phyloP scores from a whole-genome alignment of 83 land plant genomes.

The Picea engelmannii region DNA sequence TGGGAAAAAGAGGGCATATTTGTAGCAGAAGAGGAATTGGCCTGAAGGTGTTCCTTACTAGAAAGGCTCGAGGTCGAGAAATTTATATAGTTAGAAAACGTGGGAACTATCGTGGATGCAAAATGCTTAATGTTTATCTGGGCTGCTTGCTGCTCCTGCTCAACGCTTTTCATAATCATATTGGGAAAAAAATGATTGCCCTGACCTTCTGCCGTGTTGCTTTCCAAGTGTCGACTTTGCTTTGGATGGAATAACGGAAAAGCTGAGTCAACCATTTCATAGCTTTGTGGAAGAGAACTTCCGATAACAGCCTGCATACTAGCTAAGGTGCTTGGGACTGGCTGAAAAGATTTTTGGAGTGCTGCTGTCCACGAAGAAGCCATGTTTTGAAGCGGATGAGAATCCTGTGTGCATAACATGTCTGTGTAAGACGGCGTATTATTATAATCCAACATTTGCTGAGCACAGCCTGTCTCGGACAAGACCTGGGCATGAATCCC shows the following conservation, averaged over 20 bases:
- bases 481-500: slow-evolving; percentile 4
- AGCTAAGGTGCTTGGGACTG: too few relatives aligned
- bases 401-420: slow-evolving; percentile 15
- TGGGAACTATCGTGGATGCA: background rate
- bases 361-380: background rate
- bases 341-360: background rate
- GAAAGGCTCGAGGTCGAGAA: background rate
- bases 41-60: slow-evolving; percentile 7
- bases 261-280: slow-evolving; percentile 1
- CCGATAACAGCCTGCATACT: background rate
- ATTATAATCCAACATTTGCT: background rate
- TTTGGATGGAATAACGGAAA: background rate
- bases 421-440: slow-evolving; percentile 5
- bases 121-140: background rate
- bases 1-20: background rate
- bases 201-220: background rate
- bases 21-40: background rate
- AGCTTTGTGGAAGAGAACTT: background rate
- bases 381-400: slow-evolving; percentile 3
- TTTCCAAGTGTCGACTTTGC: background rate
- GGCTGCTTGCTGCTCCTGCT: background rate
- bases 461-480: background rate
- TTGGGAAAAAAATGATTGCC: background rate
- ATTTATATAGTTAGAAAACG: background rate
- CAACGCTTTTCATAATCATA: too few relatives aligned